These are phyloP conservation scores for Pisolithus orientalis DNA, from an alignment of 768 basidiomycete species.

Conservation along the genomic window DNA sequence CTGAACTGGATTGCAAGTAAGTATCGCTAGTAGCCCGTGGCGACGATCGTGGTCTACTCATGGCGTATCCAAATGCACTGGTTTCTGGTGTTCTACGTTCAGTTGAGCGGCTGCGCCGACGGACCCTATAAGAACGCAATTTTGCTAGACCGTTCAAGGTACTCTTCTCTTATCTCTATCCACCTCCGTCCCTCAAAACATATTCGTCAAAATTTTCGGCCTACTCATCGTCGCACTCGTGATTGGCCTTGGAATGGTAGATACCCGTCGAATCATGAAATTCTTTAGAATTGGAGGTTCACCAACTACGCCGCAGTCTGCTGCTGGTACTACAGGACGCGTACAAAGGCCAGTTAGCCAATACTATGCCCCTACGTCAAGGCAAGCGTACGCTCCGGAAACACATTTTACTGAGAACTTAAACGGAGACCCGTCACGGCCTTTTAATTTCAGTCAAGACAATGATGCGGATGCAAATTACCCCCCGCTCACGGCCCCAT, in stretches of 20 bases:
- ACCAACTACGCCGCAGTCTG: slow-evolving; percentile 16
- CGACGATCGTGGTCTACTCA: slow-evolving; percentile 8
- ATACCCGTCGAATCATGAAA: slow-evolving; percentile 28
- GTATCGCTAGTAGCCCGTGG: slow-evolving; percentile 1
- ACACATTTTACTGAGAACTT: neutral
- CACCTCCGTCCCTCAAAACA: slow-evolving; percentile 8
- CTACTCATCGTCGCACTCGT: slow-evolving; percentile 14
- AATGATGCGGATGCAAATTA: slow-evolving; percentile 16
- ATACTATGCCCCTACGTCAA: slow-evolving; percentile 11
- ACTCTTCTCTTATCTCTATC: slow-evolving; percentile 9
- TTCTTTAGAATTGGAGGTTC: slow-evolving; percentile 25
- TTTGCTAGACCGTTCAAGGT: slow-evolving; percentile 6
- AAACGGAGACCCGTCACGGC: slow-evolving; percentile 4
- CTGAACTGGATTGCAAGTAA: slow-evolving; percentile 6
- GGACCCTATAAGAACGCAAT: slow-evolving; percentile 20
- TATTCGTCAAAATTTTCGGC: slow-evolving; percentile 22
- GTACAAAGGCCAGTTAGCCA: slow-evolving; percentile 19
- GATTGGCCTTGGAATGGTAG: slow-evolving; percentile 25
- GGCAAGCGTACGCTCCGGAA: slow-evolving; percentile 5
- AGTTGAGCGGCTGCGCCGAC: neutral
- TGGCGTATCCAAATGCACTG: slow-evolving; percentile 10
- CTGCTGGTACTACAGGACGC: slow-evolving; percentile 10
- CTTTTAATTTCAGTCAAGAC: slow-evolving; percentile 1
- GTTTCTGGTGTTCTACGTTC: too few species aligned
- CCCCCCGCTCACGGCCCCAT: slow-evolving; percentile 28